These are phyloP conservation scores for Verticillium klebahnii DNA, from an alignment of 2,329 filamentous ascomycete species.

Conservation along the genomic window DNA sequence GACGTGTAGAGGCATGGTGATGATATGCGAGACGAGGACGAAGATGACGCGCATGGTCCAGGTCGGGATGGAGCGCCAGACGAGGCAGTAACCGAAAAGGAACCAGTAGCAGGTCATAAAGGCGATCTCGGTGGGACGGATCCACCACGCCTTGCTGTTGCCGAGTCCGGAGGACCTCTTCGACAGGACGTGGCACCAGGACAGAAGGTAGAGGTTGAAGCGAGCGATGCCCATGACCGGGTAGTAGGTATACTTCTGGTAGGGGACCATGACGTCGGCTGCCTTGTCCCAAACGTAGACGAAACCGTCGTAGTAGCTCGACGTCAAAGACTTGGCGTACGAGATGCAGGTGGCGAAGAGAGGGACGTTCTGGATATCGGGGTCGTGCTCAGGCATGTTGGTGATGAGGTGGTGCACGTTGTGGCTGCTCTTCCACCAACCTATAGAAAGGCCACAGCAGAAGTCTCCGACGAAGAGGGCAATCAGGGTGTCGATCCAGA, in stretches of 20 bases:
- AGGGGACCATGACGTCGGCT: conserved; percentile 54
- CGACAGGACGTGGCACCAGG: conserved; percentile 60
- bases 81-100: conserved; percentile 61
- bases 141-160: conserved; percentile 57
- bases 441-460: conserved; percentile 60
- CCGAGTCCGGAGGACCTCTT: conserved; percentile 51
- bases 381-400: conserved; percentile 57
- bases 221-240: conserved; percentile 62
- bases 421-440: conserved; percentile 67
- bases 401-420: conserved; percentile 65
- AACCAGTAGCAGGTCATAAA: conserved; percentile 64
- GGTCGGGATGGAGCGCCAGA: conserved; percentile 56
- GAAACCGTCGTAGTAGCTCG: conserved; percentile 59
- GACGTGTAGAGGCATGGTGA: conserved; percentile 65
- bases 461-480: conserved; percentile 61
- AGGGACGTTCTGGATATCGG: conserved; percentile 62
- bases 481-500: conserved; percentile 53
- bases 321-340: conserved; percentile 60
- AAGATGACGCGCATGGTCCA: conserved; percentile 55
- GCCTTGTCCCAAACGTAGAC: conserved; percentile 58
- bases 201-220: conserved; percentile 68
- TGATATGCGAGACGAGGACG: conserved; percentile 58
- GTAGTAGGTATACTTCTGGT: conserved; percentile 66
- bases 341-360: conserved; percentile 63
- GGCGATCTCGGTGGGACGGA: conserved; percentile 59